Evolutionary conservation across 129 eudicot genomes (phyloP).

Genomic region (Smallanthus sonchifolius): DNA sequence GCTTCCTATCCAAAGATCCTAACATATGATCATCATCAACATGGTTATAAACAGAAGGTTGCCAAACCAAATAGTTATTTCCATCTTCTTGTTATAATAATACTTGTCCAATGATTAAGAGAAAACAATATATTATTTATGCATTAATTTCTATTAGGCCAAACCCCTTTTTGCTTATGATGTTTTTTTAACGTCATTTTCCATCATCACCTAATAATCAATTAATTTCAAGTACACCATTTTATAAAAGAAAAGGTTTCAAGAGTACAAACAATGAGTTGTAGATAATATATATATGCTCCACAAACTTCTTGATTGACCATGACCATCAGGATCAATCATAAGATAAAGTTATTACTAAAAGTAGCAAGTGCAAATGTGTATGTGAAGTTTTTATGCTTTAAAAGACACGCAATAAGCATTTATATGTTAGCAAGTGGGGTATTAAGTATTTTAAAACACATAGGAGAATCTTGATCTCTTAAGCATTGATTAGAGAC

Average conservation of each 20-base stretch:
- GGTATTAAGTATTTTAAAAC: slow-evolving; percentile 3
- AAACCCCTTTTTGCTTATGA: slow-evolving; percentile 16
- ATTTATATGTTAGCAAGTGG: slow-evolving; percentile 25
- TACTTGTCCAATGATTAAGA: no score
- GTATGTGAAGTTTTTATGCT: slow-evolving; percentile 10
- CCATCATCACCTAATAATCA: slow-evolving; percentile 23
- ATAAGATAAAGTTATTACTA: slow-evolving; percentile 21
- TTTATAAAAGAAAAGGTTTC: not conserved
- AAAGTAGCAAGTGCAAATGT: slow-evolving; percentile 34
- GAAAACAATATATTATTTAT: not conserved
- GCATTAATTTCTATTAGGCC: slow-evolving; percentile 9
- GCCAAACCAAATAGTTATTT: no score
- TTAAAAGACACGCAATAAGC: slow-evolving; percentile 19
- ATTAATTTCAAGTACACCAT: slow-evolving; percentile 29
- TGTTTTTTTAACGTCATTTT: slow-evolving; percentile 21
- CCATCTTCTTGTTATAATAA: no score
- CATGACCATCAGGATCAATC: slow-evolving; percentile 25
- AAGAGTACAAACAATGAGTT: slow-evolving; percentile 17
- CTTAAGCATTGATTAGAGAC: slow-evolving; percentile 13
- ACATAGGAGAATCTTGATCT: slow-evolving; percentile 24
- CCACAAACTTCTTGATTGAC: slow-evolving; percentile 19
- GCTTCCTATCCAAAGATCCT: no score
- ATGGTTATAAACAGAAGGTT: no score
- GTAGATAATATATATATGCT: slow-evolving; percentile 26
- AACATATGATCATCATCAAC: no score